These are phyloP conservation scores for Fragaria ananassa DNA, from an alignment of 306 rosid species.

Conservation along the genomic window DNA sequence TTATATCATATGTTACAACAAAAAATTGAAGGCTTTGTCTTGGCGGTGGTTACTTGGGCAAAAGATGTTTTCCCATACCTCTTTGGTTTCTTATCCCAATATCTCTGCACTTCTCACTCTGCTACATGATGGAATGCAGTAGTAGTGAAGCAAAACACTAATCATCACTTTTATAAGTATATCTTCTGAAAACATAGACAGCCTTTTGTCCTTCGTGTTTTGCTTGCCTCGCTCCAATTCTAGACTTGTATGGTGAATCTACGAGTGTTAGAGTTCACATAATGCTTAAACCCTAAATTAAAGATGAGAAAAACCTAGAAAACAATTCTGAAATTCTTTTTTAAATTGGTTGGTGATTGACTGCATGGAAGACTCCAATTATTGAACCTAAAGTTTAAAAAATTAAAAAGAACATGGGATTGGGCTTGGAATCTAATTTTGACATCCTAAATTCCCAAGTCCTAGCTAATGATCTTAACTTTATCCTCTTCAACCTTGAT, in stretches of 20 bases:
- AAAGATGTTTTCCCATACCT: constrained; percentile 46
- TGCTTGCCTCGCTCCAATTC: background rate
- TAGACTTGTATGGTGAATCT: background rate
- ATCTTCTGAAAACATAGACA: background rate
- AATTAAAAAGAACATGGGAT: constrained; percentile 39
- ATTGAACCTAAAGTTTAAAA: constrained; percentile 28
- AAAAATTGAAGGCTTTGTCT: constrained; percentile 45
- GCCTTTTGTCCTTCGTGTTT: background rate
- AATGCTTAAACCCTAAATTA: background rate
- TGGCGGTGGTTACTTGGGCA: constrained; percentile 70
- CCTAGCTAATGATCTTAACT: constrained; percentile 23
- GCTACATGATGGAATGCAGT: constrained; percentile 15
- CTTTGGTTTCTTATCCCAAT: constrained; percentile 36
- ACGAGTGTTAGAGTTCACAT: background rate
- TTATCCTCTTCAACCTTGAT: constrained; percentile 27
- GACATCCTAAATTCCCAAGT: constrained; percentile 56
- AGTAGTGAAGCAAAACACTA: constrained; percentile 12
- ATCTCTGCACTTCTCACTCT: constrained; percentile 1
- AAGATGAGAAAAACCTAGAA: background rate
- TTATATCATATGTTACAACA: constrained; percentile 10
- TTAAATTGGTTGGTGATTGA: background rate
- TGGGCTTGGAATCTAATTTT: constrained; percentile 43
- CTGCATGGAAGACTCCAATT: constrained; percentile 16
- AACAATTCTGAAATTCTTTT: background rate
- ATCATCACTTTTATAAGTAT: constrained; percentile 7